Conservation (phyloP, 495 filamentous ascomycete genomes). For the Lasiosphaeria miniovina region DNA sequence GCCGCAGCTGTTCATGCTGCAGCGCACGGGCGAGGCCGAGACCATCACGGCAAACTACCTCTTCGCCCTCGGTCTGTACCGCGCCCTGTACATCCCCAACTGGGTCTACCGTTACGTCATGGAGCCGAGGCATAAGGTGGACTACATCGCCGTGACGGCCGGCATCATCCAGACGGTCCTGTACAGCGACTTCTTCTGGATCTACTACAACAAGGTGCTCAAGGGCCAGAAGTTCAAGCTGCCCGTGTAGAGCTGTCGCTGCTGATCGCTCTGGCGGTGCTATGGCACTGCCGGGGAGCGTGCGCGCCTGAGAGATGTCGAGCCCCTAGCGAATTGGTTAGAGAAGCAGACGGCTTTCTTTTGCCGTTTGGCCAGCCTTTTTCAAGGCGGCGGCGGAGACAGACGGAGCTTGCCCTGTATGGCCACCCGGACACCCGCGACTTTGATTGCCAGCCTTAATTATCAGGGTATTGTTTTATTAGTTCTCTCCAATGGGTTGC, state of each 20-base stretch:
- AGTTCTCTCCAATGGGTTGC: too few relatives aligned
- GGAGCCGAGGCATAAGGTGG: constrained; percentile 63
- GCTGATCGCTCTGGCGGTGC: too few relatives aligned
- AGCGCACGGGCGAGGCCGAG: constrained; percentile 95
- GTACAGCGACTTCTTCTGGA: constrained; percentile 99
- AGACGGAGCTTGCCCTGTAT: too few relatives aligned
- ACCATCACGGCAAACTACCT: constrained; percentile 98
- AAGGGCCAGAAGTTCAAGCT: constrained; percentile 87
- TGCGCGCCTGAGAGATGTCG: neutral
- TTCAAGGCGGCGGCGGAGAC: too few relatives aligned
- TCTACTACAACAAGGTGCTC: constrained; percentile 93
- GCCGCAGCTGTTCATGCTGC: constrained; percentile 95
- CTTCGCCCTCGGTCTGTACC: constrained; percentile 88
- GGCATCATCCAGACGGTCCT: constrained; percentile 90
- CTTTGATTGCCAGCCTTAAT: too few relatives aligned
- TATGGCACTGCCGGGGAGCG: neutral
- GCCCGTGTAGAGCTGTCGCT: constrained; percentile 55
- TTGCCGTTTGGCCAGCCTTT: too few relatives aligned
- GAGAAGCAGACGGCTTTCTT: too few relatives aligned
- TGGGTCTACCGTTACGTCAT: constrained; percentile 88
- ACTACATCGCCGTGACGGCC: constrained; percentile 79
- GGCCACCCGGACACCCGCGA: too few relatives aligned
- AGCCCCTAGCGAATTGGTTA: neutral
- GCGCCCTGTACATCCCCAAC: constrained; percentile 95
- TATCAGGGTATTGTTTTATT: too few relatives aligned